A percentile compares a stretch with the other conserved stretches of the same genome.
These are phyloP conservation scores for Myxozyma udenii DNA, from an alignment of 805 yeast species.

Conservation along the genomic window DNA sequence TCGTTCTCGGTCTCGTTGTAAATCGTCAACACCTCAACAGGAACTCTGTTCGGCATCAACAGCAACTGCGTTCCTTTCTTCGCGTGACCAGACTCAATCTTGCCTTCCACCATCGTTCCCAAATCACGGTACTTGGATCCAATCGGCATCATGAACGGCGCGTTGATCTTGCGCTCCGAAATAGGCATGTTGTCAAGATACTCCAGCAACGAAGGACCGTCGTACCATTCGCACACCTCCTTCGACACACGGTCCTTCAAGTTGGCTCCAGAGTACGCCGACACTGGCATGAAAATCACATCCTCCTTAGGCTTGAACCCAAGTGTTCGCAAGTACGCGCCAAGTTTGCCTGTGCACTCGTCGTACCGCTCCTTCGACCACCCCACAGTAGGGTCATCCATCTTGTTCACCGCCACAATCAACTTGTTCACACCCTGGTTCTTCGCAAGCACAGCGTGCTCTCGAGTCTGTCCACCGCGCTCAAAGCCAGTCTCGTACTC, in stretches of 20 bases:
- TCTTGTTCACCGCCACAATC: constrained; percentile 92
- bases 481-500: constrained; percentile 99
- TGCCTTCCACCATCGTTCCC: constrained; percentile 98
- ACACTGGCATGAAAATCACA: constrained; percentile 91
- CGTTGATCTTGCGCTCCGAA: constrained; percentile 80
- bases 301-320: constrained; percentile 86
- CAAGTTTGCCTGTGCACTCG: constrained; percentile 86
- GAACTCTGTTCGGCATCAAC: constrained; percentile 86
- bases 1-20: constrained; percentile 95
- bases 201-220: constrained; percentile 88
- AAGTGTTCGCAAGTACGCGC: constrained; percentile 67
- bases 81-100: constrained; percentile 92
- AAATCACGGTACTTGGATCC: constrained; percentile 92
- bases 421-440: constrained; percentile 96
- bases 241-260: constrained; percentile 77
- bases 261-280: constrained; percentile 97
- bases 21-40: constrained; percentile 81
- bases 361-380: constrained; percentile 97
- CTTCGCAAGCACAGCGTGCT: constrained; percentile 94
- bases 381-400: constrained; percentile 95
- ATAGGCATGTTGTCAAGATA: constrained; percentile 79
- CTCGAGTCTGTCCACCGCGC: constrained; percentile 98
- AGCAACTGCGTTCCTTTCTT: constrained; percentile 72
- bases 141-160: constrained; percentile 96
- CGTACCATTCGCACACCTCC: constrained; percentile 85